These are phyloP conservation scores for Naganishia albida DNA, from an alignment of 1,284 basidiomycete genomes.

Conservation along the genomic window DNA sequence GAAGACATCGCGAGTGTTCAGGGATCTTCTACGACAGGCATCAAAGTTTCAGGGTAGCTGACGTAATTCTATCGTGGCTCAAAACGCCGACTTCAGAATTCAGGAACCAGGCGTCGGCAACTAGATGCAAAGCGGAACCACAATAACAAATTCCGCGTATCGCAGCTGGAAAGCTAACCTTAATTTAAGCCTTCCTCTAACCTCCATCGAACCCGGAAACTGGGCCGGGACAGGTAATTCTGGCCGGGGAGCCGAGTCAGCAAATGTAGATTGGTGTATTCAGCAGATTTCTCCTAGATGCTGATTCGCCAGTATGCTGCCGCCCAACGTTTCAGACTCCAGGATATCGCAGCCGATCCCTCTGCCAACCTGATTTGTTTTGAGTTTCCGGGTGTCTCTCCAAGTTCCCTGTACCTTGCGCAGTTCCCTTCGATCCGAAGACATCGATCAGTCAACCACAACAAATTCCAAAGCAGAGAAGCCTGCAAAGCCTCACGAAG, in stretches of 20 bases:
- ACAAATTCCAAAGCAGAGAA: neutral
- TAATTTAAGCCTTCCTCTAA: constrained; percentile 11
- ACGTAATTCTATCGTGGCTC: too few relatives aligned
- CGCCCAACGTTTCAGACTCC: neutral
- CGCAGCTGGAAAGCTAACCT: constrained; percentile 12
- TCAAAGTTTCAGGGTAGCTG: too few relatives aligned
- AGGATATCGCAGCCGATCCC: neutral
- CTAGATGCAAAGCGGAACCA: neutral
- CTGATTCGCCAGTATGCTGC: neutral
- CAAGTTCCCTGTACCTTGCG: neutral
- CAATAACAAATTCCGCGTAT: neutral
- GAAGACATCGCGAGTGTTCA: too few relatives aligned
- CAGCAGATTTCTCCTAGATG: constrained; percentile 2
- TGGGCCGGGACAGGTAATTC: constrained; percentile 17
- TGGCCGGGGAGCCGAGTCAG: neutral
- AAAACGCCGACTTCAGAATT: too few relatives aligned
- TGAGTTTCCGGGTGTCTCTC: constrained; percentile 22
- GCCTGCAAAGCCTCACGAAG: neutral
- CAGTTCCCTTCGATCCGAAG: constrained; percentile 2
- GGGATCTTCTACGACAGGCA: too few relatives aligned
- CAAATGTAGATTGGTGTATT: neutral
- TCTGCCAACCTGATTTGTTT: constrained; percentile 1
- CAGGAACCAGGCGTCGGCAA: neutral
- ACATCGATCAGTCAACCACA: neutral
- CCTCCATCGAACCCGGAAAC: neutral